Conservation (phyloP, 1,284 basidiomycete genomes). For the Quambalaria eucalypti region DNA sequence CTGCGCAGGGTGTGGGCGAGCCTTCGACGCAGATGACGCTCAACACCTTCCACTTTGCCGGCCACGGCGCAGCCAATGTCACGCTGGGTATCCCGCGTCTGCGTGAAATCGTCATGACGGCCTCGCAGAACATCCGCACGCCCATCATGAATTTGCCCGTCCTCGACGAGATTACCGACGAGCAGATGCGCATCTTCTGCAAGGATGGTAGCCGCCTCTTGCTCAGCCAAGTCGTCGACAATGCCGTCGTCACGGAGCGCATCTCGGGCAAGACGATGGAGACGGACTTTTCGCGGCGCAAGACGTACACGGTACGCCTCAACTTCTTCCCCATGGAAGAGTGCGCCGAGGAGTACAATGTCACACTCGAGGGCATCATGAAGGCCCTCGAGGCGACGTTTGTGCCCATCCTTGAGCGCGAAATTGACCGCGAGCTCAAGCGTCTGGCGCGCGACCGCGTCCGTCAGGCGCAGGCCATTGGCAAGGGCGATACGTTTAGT, state of each 20-base stretch:
- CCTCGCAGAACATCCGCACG: constrained; percentile 89
- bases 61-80: constrained; percentile 97
- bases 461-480: constrained; percentile 70
- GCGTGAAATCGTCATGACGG: constrained; percentile 98
- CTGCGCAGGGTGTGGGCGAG: constrained; percentile 98
- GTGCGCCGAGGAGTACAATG: constrained; percentile 75
- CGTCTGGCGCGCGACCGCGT: constrained; percentile 71
- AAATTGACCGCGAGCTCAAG: constrained; percentile 78
- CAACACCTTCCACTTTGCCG: constrained; percentile 97
- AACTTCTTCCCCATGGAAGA: constrained; percentile 79
- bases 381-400: constrained; percentile 67
- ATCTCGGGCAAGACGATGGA: constrained; percentile 60
- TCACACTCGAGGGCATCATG: constrained; percentile 66
- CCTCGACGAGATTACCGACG: constrained; percentile 30
- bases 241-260: constrained; percentile 71
- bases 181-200: constrained; percentile 65
- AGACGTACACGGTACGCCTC: constrained; percentile 73
- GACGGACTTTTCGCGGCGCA: constrained; percentile 56
- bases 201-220: constrained; percentile 79
- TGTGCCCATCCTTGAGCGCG: constrained; percentile 73
- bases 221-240: constrained; percentile 80
- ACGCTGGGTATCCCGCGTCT: constrained; percentile 97
- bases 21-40: constrained; percentile 99
- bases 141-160: constrained; percentile 88
- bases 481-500: constrained; percentile 58